These are phyloP conservation scores for Ramichloridium luteum DNA, from an alignment of 2,329 filamentous ascomycete genomes.

Conservation along the genomic window DNA sequence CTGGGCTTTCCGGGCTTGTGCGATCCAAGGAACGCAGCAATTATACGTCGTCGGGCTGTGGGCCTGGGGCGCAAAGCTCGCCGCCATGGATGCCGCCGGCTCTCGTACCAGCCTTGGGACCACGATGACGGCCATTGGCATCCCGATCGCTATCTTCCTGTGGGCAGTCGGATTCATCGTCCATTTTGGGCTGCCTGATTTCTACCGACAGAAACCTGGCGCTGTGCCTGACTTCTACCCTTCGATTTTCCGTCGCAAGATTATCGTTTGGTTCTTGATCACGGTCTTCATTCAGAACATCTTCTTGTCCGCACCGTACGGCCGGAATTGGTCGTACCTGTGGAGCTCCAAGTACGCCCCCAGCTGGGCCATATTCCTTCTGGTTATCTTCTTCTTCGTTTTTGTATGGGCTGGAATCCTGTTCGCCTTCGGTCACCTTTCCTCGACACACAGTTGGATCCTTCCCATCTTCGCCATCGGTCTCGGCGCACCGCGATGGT, in stretches of 20 bases:
- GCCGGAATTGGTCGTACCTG: constrained; percentile 54
- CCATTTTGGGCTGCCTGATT: constrained; percentile 51
- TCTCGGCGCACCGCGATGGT: constrained; percentile 53
- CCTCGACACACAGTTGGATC: constrained; percentile 52
- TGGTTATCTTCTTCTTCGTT: constrained; percentile 45
- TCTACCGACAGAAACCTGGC: constrained; percentile 53
- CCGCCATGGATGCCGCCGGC: constrained; percentile 33
- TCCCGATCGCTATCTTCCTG: constrained; percentile 46
- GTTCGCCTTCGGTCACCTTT: constrained; percentile 41
- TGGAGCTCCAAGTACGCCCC: constrained; percentile 46
- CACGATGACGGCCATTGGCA: constrained; percentile 37
- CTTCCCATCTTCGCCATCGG: constrained; percentile 56
- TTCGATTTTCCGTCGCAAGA: constrained; percentile 49
- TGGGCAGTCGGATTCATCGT: constrained; percentile 45
- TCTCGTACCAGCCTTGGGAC: constrained; percentile 19
- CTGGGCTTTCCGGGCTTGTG: constrained; percentile 55
- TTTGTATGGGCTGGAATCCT: constrained; percentile 45
- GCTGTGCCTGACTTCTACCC: constrained; percentile 54
- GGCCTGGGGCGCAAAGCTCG: constrained; percentile 52
- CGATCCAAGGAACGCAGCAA: constrained; percentile 56
- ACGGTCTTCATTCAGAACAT: constrained; percentile 54
- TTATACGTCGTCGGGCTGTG: constrained; percentile 52
- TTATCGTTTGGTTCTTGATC: constrained; percentile 55
- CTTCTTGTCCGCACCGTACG: constrained; percentile 54
- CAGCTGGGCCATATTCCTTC: constrained; percentile 44